Percentiles rank a stretch among this genome's conserved stretches.
phyloP scores from a whole-genome alignment of 208 protist genomes.

The Angomonas desouzai region DNA sequence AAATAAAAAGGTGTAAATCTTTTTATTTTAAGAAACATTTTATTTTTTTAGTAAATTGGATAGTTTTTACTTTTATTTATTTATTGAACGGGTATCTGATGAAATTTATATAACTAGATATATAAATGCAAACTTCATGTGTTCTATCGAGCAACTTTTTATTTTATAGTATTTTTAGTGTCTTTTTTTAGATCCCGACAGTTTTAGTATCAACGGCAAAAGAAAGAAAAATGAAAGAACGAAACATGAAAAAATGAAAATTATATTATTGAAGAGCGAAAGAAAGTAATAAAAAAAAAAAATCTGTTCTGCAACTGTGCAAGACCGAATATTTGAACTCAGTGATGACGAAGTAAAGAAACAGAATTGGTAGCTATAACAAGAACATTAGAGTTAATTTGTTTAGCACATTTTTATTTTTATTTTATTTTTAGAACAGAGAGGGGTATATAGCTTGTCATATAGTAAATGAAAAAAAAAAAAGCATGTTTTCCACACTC shows the following conservation, averaged over 20 bases:
- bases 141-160: not conserved
- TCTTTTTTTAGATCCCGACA: constrained; percentile 1
- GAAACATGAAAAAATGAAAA: constrained; percentile 6
- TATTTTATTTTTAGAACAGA: not conserved
- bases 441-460: constrained; percentile 1
- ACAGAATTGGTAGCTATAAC: constrained; percentile 14
- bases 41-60: constrained; percentile 4
- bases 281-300: constrained; percentile 14
- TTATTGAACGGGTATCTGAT: not conserved
- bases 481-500: constrained; percentile 13
- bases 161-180: constrained; percentile 8
- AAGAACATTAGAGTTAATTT: constrained; percentile 7
- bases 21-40: not conserved
- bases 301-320: constrained; percentile 13
- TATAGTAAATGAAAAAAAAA: constrained; percentile 6
- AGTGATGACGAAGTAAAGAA: constrained; percentile 9
- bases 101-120: constrained; percentile 6
- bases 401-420: not conserved
- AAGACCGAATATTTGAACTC: constrained; percentile 11
- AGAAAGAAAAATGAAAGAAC: constrained; percentile 1
- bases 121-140: not conserved
- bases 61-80: no score
- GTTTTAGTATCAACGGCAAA: constrained; percentile 12
- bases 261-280: not conserved
- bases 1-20: constrained; percentile 1